Evolutionary conservation across 768 basidiomycete genomes (phyloP), one percentile per base, ranked within the genome.

Genomic region (Podaxis pistillaris): DNA sequence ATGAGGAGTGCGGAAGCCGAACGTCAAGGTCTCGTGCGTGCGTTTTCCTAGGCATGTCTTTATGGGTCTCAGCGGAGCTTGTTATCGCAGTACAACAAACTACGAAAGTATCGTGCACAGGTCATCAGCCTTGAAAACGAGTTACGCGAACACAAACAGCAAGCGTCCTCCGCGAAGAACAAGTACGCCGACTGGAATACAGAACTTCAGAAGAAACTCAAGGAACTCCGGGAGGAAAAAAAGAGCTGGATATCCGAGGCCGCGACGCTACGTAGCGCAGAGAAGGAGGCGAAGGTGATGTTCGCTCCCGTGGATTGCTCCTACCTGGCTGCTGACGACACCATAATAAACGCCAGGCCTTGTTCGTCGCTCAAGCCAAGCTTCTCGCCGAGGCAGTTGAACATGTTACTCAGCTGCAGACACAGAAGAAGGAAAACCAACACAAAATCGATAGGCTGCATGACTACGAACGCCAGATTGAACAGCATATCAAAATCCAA

Each of bases 401-500:
- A 57, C 81, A 88, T 26, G 85, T 92, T 1, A 91, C 90, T 68
- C 80, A 84, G 57, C 76, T 96, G 33, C 78, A 89, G 70, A 94
- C 91, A 19, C 83, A 88, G 68, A 81, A 83, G 66, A 90, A 91
- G 68, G 91, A 91, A 73, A 87, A 82, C 51, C 84, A 87, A 63
- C 91, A 91, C 68, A 95, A 95, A 70, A 84, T 96, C 12, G 86
- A 88, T 64, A 83, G 90, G 17, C 78, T 96, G 47, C 77, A 81
- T 55, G 93, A 96, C 72, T 96, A 95, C 66, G 94, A 97, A 70
- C 79, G 77, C n/a, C 89, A 91, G 67, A 93, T 96, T 50, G 88
- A 92, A 57, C 91, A 94, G 68, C 83, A 93, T 63, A 77, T 88
- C 47, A 85, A 86, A 60, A 83, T 90, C 69, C 90, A 93, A 69